phyloP scores from a whole-genome alignment of 2,329 filamentous ascomycete species.

The Cladophialophora chaetospira region DNA sequence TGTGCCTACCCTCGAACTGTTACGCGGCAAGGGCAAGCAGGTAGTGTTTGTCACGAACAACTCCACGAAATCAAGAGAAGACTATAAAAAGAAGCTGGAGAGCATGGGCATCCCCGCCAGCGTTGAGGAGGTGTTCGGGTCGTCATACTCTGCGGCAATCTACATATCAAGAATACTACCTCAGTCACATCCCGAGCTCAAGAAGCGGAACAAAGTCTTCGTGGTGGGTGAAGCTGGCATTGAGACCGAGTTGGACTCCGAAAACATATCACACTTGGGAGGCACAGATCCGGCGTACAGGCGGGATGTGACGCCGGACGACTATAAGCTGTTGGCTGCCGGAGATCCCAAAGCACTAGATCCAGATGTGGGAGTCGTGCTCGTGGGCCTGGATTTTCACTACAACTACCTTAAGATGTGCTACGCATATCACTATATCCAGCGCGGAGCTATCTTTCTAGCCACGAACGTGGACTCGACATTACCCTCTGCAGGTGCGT shows the following conservation, averaged over 20 bases:
- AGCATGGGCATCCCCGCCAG: constrained; percentile 69
- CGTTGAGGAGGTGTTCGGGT: constrained; percentile 91
- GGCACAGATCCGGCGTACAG: constrained; percentile 79
- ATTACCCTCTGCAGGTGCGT: constrained; percentile 73
- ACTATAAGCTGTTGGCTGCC: constrained; percentile 74
- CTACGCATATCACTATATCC: constrained; percentile 82
- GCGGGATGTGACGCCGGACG: constrained; percentile 75
- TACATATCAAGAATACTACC: constrained; percentile 90
- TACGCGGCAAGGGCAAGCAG: constrained; percentile 84
- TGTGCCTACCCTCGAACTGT: constrained; percentile 79
- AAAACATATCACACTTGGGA: constrained; percentile 78
- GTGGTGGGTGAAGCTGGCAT: constrained; percentile 90
- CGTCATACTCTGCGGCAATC: constrained; percentile 89
- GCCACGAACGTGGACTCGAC: constrained; percentile 94
- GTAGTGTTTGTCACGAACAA: constrained; percentile 98
- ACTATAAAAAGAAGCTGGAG: constrained; percentile 91
- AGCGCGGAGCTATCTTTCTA: constrained; percentile 76
- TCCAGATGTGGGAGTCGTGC: constrained; percentile 83
- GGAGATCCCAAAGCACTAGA: constrained; percentile 74
- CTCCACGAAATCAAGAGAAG: constrained; percentile 89
- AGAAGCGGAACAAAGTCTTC: constrained; percentile 87
- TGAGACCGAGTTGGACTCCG: constrained; percentile 80
- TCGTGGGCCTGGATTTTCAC: constrained; percentile 90
- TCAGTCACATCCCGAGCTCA: constrained; percentile 31
- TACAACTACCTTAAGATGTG: constrained; percentile 92